These are phyloP conservation scores for Ophiostoma sp. DNA, from an alignment of 2,329 filamentous ascomycete species.

Conservation along the genomic window DNA sequence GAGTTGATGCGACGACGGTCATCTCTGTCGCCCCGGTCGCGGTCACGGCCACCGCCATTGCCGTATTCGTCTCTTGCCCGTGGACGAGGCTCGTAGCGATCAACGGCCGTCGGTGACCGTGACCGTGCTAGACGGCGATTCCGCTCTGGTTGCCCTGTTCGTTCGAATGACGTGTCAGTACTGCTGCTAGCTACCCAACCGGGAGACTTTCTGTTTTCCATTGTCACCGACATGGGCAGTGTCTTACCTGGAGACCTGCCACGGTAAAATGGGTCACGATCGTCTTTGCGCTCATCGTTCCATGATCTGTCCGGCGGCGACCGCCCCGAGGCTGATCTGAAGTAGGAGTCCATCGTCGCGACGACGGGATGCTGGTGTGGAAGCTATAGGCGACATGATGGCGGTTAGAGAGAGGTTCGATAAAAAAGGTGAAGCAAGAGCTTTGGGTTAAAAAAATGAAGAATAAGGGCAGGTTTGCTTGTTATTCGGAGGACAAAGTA, in stretches of 20 bases:
- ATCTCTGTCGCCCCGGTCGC: conserved; percentile 45
- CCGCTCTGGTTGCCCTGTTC: conserved; percentile 56
- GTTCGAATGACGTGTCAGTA: conserved; percentile 22
- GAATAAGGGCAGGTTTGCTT: not conserved
- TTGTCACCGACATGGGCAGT: not conserved
- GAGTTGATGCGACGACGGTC: conserved; percentile 63
- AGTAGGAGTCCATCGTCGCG: conserved; percentile 56
- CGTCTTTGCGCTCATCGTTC: conserved; percentile 55
- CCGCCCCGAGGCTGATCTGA: conserved; percentile 52
- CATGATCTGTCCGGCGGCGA: conserved; percentile 57
- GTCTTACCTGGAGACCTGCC: conserved; percentile 69
- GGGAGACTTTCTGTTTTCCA: not conserved
- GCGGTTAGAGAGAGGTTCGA: conserved; percentile 53
- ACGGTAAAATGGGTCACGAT: conserved; percentile 63
- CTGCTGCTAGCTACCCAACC: not conserved
- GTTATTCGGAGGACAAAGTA: not conserved
- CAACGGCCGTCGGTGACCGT: conserved; percentile 69
- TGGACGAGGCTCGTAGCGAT: conserved; percentile 72
- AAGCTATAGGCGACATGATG: conserved; percentile 44
- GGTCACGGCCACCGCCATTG: conserved; percentile 34
- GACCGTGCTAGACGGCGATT: conserved; percentile 61
- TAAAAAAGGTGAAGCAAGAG: not conserved
- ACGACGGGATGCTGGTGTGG: not conserved
- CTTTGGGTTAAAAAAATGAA: not conserved
- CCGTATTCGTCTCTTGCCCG: conserved; percentile 67